Evolutionary conservation across 2,329 filamentous ascomycete genomes (phyloP).

Genomic region (Basipetospora sp.): DNA sequence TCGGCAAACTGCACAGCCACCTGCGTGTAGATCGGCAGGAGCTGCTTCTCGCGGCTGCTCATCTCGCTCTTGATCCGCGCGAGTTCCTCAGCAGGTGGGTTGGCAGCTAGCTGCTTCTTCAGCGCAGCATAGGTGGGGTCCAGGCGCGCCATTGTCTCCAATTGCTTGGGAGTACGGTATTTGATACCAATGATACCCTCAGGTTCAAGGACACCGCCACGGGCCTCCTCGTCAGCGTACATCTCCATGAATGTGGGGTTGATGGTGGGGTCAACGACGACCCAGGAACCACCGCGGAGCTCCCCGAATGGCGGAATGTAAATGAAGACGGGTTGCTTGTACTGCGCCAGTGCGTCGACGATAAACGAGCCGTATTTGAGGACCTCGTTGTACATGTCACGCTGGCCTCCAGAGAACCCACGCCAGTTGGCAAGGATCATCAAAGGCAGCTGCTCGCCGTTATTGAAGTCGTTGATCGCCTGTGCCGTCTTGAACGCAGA

Average conservation of each 20-base stretch:
- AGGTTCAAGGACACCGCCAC: constrained; percentile 92
- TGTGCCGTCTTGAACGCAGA: constrained; percentile 99
- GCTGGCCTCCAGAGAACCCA: constrained; percentile 98
- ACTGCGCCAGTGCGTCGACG: constrained; percentile 94
- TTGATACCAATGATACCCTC: constrained; percentile 99
- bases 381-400: constrained; percentile 99
- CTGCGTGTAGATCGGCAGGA: constrained; percentile 86
- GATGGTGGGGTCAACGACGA: constrained; percentile 96
- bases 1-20: constrained; percentile 95
- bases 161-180: constrained; percentile 91
- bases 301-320: constrained; percentile 96
- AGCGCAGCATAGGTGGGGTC: constrained; percentile 72
- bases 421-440: constrained; percentile 99
- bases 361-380: constrained; percentile 99
- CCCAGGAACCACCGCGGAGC: constrained; percentile 97
- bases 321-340: constrained; percentile 95
- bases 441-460: constrained; percentile 90
- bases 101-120: constrained; percentile 60
- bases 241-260: constrained; percentile 96
- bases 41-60: constrained; percentile 67
- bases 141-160: constrained; percentile 90
- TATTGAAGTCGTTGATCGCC: constrained; percentile 97
- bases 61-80: constrained; percentile 72
- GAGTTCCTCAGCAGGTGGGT: constrained; percentile 52
- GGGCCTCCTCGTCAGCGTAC: constrained; percentile 91